Base-by-base conservation (phyloP, 495 filamentous ascomycete species). In the Daldinia bambusicola region DNA sequence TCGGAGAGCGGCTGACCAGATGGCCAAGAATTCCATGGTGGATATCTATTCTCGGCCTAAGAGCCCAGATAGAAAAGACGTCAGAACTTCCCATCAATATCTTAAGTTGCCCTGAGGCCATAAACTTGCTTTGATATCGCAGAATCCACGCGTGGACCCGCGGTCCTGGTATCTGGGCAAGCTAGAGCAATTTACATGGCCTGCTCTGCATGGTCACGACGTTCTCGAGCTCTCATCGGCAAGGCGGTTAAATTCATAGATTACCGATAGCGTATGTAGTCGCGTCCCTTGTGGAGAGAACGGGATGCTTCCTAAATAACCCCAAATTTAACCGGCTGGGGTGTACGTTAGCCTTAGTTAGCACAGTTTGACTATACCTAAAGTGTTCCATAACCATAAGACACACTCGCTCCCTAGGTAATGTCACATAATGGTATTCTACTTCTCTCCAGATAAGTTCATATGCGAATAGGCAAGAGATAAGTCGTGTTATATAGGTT, bases 31-130 rank as follows among this genome's bases (percentile, higher is more conserved):
- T 22, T 26, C 20, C 26, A 36, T 36, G 41, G 43, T 36, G 14
- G 26, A 20, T 12, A 16, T 61, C 40, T 3, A 36, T 18, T 30
- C 50, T 22, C 41, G 58, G 58, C 16, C 41, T 9, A 51, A 50
- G 58, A 34, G 37, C 43, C 58, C 36, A 26, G 41, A 61, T 61
- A 51, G 26, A 51, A 31, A 55, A 43, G 10, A 31, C 12, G 5
- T 53, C 32, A 7, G 12, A 53, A 53, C 34, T 41, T 62, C 43
- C 50, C 50, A 63, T 48, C 61, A 63, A 63, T 53, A 22, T 53
- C 22, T 32, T 13, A 31, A 13, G 36, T 16, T 16, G 61, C 20
- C 61, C 61, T 55, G 50, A n/a, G 14, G 48, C 50, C 18, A 55
- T 26, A 41, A 36, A 18, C 18, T 14, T 26, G 18, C 14, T 5